These are phyloP conservation scores for Beauveria sp. DNA, from an alignment of 2,329 filamentous ascomycete genomes.

Conservation along the genomic window DNA sequence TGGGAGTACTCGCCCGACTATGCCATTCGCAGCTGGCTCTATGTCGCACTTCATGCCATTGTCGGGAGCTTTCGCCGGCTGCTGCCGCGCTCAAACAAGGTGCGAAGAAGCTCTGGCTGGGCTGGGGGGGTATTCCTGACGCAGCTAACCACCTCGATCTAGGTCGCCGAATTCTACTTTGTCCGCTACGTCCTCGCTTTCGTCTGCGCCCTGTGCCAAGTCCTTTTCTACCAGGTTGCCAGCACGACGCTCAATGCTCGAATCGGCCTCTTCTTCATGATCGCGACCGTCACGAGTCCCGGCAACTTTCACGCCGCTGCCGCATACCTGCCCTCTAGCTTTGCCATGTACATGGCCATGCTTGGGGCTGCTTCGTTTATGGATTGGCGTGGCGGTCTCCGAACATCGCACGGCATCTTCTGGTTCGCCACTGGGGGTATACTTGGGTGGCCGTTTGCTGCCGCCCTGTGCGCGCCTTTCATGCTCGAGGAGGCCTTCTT, in stretches of 20 bases:
- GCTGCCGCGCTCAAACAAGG: constrained; percentile 54
- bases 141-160: neutral
- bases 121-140: neutral
- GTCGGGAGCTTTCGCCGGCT: constrained; percentile 60
- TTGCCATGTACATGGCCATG: constrained; percentile 91
- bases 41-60: constrained; percentile 71
- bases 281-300: constrained; percentile 69
- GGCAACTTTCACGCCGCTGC: constrained; percentile 90
- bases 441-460: constrained; percentile 90
- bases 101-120: constrained; percentile 15
- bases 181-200: constrained; percentile 69
- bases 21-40: constrained; percentile 92
- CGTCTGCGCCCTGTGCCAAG: constrained; percentile 73
- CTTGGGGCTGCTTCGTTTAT: constrained; percentile 83
- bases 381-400: constrained; percentile 74
- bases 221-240: constrained; percentile 70
- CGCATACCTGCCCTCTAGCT: constrained; percentile 85
- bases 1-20: constrained; percentile 98
- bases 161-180: constrained; percentile 76
- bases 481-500: constrained; percentile 67
- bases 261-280: constrained; percentile 76
- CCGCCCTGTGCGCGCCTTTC: constrained; percentile 73
- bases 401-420: constrained; percentile 75
- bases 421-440: constrained; percentile 84
- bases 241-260: constrained; percentile 70